Base-by-base conservation (phyloP, 1,139 yeast species). In the Zhuliangozyma blackwelliae region DNA sequence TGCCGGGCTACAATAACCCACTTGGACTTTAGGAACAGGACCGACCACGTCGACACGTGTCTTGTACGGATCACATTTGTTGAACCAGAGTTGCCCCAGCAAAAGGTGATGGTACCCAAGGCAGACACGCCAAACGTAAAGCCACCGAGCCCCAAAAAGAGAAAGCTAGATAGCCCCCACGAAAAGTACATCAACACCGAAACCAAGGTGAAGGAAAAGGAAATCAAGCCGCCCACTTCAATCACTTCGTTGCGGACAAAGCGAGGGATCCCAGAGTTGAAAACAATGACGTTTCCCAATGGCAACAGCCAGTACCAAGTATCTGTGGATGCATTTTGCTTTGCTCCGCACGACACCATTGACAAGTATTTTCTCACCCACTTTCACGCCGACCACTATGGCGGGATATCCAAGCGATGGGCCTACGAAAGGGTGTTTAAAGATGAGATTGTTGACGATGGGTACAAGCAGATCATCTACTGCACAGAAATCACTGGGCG, bases 341-440 rank as follows among this genome's bases (percentile, higher is more conserved):
- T 62, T 52, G 67, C 70, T 5, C 67, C 73, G 0, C 67, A 78
- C 44, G 64, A 62, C 0, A 52, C 54, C 4, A 73, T 82, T 8
- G 45, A 55, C 9, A 66, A 70, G 33, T 83, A 82, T 56, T 75
- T 83, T 41, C 59, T 84, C 28, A 75, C 90, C 1, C 98, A 92
- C 62, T 90, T 86, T 60, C 98, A 92, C 57, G 68, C 95, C 0
- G 98, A 92, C 55, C 98, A 92, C 55, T 92, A 92, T 53, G 89
- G 88, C 3, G 97, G 97, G 0, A 61, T 92, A 16, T 65, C 81
- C 3, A 84, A 84, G 49, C 69, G 73, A 28, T 92, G 97, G 97
- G 62, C 74, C 40, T 60, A 61, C 33, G 71, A 69, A 41, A 46
- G 74, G 25, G 60, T 67, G 2, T 63, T 68, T 39, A 59, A 55